A percentile compares a stretch with the other conserved stretches of the same genome.
These are phyloP conservation scores for Penstemon davidsonii DNA, from an alignment of 257 asterid genomes.

Conservation along the genomic window DNA sequence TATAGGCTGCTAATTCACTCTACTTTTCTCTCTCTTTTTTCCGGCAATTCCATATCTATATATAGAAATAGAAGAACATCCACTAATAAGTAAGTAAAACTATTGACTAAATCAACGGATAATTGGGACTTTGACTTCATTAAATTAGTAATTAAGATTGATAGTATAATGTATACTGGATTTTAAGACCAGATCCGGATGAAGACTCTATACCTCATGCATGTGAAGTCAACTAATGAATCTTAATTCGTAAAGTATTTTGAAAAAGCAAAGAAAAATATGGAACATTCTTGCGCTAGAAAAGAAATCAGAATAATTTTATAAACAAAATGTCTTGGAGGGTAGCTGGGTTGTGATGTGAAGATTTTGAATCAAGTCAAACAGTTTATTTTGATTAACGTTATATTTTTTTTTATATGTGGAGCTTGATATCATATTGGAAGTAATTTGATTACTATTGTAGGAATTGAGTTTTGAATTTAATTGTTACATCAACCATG, in stretches of 20 bases:
- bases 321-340: background rate
- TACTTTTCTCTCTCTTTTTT: background rate
- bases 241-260: background rate
- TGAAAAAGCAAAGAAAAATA: background rate
- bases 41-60: background rate
- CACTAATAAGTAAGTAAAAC: conserved; percentile 6
- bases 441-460: too few relatives aligned
- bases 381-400: background rate
- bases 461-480: too few relatives aligned
- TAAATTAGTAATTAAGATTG: background rate
- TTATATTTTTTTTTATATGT: background rate
- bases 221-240: conserved; percentile 17
- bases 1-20: conserved; percentile 19
- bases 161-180: background rate
- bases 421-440: too few relatives aligned
- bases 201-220: background rate
- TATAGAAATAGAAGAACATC: conserved; percentile 3
- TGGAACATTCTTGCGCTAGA: background rate
- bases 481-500: too few relatives aligned
- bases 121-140: background rate
- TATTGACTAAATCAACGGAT: background rate
- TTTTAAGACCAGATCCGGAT: background rate
- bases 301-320: background rate
- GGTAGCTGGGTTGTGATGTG: too few relatives aligned
- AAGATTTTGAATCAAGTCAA: too few relatives aligned